Base-by-base conservation (phyloP, 192 early-diverging fungal genomes). In the Chytriomyces hyalinus region DNA sequence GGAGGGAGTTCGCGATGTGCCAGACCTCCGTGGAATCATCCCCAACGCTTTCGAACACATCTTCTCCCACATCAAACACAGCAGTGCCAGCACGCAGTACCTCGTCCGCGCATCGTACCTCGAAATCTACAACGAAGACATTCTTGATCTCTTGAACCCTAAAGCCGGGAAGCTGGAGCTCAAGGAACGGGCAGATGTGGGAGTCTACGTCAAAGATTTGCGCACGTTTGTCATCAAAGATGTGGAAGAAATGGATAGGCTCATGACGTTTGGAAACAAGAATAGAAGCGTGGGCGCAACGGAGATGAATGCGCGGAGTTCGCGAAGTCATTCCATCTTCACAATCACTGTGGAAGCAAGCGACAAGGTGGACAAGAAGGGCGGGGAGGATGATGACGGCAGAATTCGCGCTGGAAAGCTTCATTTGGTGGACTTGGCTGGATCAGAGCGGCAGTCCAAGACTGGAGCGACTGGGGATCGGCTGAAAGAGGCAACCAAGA, bases 41-140 rank as follows among this genome's bases (percentile, higher is more conserved):
- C 90, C 90, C 8, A 92, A 88, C 73, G 80, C 90, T 11, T 90
- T 91, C 70, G 90, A 89, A 49, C 90, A 91, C 77, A 88, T 91
- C 28, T 91, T 91, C 78, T 45, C 80, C 5, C 82, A 90, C 70
- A 93, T 78, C 85, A 87, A 44, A 8, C 61, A 78, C 49, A 69
- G 83, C n/a, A 79, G 78, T 80, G 9, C 88, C 78, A 20, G 83
- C 88, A 82, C 90, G 85, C 83, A 94, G 88, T 86, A 84, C 91
- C 51, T 96, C 57, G 90, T 95, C 80, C 88, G 91, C 50, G 95
- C 93, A 6, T 95, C 94, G 0, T 96, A 95, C 73, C 91, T 97
- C 64, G 95, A 97, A 70, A 96, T 96, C 78, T 97, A 97, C 87
- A 96, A 97, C 79, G 96, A 97, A 81, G 90, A 91, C 64, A 94